phyloP scores from a whole-genome alignment of 2,329 filamentous ascomycete genomes.

The Apiospora marii region DNA sequence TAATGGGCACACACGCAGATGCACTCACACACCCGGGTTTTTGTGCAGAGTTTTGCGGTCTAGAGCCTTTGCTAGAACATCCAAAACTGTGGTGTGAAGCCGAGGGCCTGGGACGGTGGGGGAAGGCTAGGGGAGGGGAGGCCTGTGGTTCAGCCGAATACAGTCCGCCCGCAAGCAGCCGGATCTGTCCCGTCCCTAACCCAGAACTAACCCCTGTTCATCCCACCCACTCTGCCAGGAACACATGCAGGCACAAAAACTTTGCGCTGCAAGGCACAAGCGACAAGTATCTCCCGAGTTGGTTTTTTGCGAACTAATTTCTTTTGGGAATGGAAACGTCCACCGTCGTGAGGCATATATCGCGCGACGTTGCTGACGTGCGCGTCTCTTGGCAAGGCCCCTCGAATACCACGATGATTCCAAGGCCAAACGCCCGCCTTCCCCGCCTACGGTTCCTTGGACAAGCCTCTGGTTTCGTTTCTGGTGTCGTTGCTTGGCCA shows the following conservation, averaged over 20 bases:
- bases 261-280: conserved; percentile 17
- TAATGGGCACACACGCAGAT: not conserved
- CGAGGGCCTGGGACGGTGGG: conserved; percentile 16
- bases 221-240: not conserved
- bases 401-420: not conserved
- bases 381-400: not conserved
- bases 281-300: not conserved
- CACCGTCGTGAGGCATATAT: conserved; percentile 13
- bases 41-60: conserved; percentile 17
- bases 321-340: not conserved
- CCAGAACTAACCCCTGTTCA: not conserved
- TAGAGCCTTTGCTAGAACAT: conserved; percentile 8
- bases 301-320: not conserved
- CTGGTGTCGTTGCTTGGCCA: not conserved
- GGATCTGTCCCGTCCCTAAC: not conserved
- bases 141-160: conserved; percentile 6
- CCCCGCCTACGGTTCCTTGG: not conserved
- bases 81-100: conserved; percentile 15
- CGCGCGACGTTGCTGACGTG: conserved; percentile 17
- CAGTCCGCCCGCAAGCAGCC: conserved; percentile 5
- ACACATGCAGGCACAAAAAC: conserved; percentile 16
- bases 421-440: not conserved
- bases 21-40: not conserved
- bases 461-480: not conserved
- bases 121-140: not conserved